Conservation (phyloP, 78 protist genomes). For the Protostelium mycophagum region DNA sequence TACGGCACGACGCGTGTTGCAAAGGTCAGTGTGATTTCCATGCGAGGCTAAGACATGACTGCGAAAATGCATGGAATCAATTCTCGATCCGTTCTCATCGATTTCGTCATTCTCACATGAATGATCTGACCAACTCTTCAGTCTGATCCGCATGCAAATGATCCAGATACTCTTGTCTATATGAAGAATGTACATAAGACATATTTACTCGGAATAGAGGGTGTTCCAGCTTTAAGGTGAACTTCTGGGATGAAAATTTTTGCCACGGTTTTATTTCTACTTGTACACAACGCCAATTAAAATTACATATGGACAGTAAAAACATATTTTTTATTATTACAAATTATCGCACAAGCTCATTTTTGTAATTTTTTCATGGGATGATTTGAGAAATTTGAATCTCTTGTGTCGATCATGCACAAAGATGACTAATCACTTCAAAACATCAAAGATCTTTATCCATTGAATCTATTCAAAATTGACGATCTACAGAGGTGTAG, state of each 20-base stretch:
- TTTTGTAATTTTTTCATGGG: neutral
- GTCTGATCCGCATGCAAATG: conserved; percentile 14
- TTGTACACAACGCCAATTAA: too few species aligned
- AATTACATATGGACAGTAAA: too few species aligned
- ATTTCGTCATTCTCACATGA: neutral
- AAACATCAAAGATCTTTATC: neutral
- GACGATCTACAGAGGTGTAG: conserved; percentile 79
- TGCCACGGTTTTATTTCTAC: neutral
- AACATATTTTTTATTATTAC: too few species aligned
- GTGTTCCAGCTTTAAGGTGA: conserved; percentile 92
- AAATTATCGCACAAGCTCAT: too few species aligned
- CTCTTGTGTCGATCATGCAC: neutral
- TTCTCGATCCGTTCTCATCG: too few species aligned
- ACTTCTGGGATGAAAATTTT: neutral
- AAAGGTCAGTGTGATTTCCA: neutral
- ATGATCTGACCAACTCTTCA: neutral
- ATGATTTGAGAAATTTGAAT: neutral
- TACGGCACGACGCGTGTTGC: neutral
- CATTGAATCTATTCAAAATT: too few species aligned
- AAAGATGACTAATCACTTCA: neutral
- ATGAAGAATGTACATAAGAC: conserved; percentile 92
- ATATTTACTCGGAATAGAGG: conserved; percentile 92
- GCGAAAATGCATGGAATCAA: too few species aligned
- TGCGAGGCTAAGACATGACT: too few species aligned
- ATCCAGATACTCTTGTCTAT: conserved; percentile 48